Evolutionary conservation across 345 rosid species (phyloP), one percentile per base, ranked within the genome.

Genomic region (Erucastrum elatum): DNA sequence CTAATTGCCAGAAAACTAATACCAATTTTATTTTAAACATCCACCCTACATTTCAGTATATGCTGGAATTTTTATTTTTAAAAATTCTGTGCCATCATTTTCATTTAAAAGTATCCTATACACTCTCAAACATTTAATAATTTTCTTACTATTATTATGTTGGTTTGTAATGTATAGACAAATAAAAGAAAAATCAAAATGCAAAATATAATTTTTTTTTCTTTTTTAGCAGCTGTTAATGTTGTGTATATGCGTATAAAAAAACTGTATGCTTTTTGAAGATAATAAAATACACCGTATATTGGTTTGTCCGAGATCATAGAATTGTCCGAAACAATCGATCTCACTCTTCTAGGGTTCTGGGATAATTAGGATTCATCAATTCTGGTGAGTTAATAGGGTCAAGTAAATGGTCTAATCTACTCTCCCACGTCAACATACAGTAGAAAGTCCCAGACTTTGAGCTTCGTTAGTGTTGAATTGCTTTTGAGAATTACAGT

Each of bases 321-420:
- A 69, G 1, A 2, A 33, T 34, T n/a, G 13, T 56, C 73, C 51
- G 51, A 44, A 12, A 46, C 53, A 4, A 46, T 46, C 15, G 53
- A 46, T 46, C 53, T 46, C 15, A 46, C 53, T 21, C 21, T 21
- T 21, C 21, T 46, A 69, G 84, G 86, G 82, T 80, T 81, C 60
- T 71, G 75, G 33, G 66, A 66, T 41, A 56, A 44, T 64, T 64
- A 65, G 84, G 84, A 79, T 74, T 60, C 66, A 78, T 71, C 64
- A 76, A 84, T 81, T 83, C 84, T 85, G 82, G 81, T 80, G 88
- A 78, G 75, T 58, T 66, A 0, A 61, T 72, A 64, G 74, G 85
- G 84, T 78, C 59, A 64, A 60, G 79, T 84, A 79, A 84, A 89
- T 86, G 96, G 87, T 63, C 39, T 67, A 16, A 27, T 72, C 55